Base-by-base conservation (phyloP, 768 basidiomycete genomes). In the Rhodotorula paludigena region DNA sequence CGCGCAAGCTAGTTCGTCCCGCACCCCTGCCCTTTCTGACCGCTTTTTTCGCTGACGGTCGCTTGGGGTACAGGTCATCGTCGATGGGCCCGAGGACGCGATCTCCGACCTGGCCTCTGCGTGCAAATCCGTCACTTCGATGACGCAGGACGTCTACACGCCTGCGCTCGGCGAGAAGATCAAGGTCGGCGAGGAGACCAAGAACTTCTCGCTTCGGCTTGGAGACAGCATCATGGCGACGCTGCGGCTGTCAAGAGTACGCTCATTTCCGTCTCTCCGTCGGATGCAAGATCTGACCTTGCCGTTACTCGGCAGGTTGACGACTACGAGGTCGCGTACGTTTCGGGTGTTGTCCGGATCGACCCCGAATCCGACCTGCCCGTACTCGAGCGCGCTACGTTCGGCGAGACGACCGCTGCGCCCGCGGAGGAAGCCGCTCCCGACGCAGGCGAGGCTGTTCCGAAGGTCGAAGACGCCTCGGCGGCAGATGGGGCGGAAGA, bases 121-220 rank as follows among this genome's bases (percentile, higher is more conserved):
- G 72, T 92, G 91, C 75, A 84, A 83, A 32, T 85, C 88, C 53
- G 89, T 92, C 59, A 85, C 89, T 1, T 82, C 90, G 0, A 90
- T 96, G 88, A 94, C 94, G 12, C 88, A 87, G 77, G 92, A 97
- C 70, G 90, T 98, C 42, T 90, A 84, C 77, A 84, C 89, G 12
- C 96, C 96, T 0, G 75, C 78, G 16, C 80, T 82, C 36, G 86
- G 86, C n/a, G 89, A 96, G 77, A 84, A 81, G 23, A 78, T 97
- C 45, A 88, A 88, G 75, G 93, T 98, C 68, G 96, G 96, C 32
- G 94, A 98, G 77, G 90, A 97, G 76, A 93, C 90, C 49, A 90
- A 89, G 74, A 92, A 86, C 74, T 98, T 91, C 80, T 92, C 93
- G 1, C 86, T 99, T 69, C 90, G 90, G 12, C 85, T 99, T 55